Evolutionary conservation across 2,329 filamentous ascomycete genomes (phyloP), one percentile per base, ranked within the genome.

Genomic region (Rutstroemia sydowiana): DNA sequence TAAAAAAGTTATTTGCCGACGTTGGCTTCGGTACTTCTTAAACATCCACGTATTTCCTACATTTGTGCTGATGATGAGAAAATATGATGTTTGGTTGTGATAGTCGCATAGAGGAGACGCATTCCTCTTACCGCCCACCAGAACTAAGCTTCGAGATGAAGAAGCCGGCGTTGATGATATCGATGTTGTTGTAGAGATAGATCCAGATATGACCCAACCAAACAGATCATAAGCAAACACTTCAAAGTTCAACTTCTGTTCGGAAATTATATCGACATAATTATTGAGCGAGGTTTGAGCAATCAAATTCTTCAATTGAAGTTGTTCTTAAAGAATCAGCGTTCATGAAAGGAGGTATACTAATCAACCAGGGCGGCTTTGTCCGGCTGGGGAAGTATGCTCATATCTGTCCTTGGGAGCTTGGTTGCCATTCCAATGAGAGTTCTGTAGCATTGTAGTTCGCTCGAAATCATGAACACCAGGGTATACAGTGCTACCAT

Each of bases 301-400:
- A n/a, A n/a, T n/a, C n/a, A n/a, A n/a, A n/a, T n/a, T n/a, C n/a
- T n/a, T n/a, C n/a, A n/a, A n/a, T n/a, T n/a, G n/a, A n/a, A n/a
- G n/a, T n/a, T n/a, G n/a, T n/a, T n/a, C n/a, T n/a, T n/a, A n/a
- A n/a, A n/a, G n/a, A n/a, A n/a, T n/a, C n/a, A n/a, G n/a, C n/a
- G n/a, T n/a, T n/a, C n/a, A n/a, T n/a, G n/a, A n/a, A n/a, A n/a
- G n/a, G n/a, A n/a, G n/a, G n/a, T n/a, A 26, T 26, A 8, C 4
- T 8, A 26, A 26, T 51, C 48, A 40, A 9, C 42, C 42, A 18
- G 18, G 26, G n/a, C 20, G 28, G 18, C 70, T 70, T 59, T 77
- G 74, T 26, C 72, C 71, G 57, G 70, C 73, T 21, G 71, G 72
- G 20, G 74, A 73, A 30, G 71, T 75, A 52, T 72, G 70, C 5